A percentile compares a stretch with the other conserved stretches of the same genome.
These are phyloP conservation scores for Starmerella stellata DNA, from an alignment of 805 yeast genomes.

Conservation along the genomic window DNA sequence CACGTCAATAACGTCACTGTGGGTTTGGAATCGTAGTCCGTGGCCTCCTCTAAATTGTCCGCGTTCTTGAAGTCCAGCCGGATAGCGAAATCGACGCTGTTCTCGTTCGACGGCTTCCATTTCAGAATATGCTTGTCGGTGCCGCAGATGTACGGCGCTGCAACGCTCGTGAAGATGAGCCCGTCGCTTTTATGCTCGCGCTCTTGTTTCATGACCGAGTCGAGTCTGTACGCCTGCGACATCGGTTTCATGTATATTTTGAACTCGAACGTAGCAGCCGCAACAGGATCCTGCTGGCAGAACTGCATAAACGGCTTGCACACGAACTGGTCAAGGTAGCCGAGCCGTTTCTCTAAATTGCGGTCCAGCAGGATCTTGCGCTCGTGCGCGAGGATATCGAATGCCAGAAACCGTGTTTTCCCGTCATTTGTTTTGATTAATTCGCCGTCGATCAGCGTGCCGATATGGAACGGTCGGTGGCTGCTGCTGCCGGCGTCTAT, in stretches of 20 bases:
- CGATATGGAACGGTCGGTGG: conserved; percentile 52
- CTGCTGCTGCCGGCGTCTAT: conserved; percentile 42
- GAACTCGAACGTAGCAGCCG: conserved; percentile 63
- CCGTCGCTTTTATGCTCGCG: conserved; percentile 88
- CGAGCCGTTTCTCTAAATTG: conserved; percentile 62
- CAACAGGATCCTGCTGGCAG: conserved; percentile 52
- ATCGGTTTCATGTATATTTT: conserved; percentile 72
- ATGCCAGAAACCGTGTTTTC: conserved; percentile 57
- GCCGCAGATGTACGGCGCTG: conserved; percentile 70
- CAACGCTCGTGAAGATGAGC: conserved; percentile 77
- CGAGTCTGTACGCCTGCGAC: conserved; percentile 65
- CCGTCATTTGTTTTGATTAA: conserved; percentile 37
- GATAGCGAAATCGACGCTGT: conserved; percentile 75
- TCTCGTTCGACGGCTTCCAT: conserved; percentile 96
- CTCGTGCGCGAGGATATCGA: conserved; percentile 77
- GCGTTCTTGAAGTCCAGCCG: conserved; percentile 49
- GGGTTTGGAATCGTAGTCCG: conserved; percentile 58
- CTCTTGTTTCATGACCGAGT: conserved; percentile 51
- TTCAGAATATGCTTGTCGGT: conserved; percentile 73
- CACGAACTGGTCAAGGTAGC: conserved; percentile 64
- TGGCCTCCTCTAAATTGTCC: conserved; percentile 31
- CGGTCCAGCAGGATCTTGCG: conserved; percentile 53
- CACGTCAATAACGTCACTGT: conserved; percentile 49
- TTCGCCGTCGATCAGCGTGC: conserved; percentile 88
- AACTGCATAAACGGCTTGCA: conserved; percentile 65